Base-by-base conservation (phyloP, 257 asterid species). In the Schizonepeta tenuifolia region DNA sequence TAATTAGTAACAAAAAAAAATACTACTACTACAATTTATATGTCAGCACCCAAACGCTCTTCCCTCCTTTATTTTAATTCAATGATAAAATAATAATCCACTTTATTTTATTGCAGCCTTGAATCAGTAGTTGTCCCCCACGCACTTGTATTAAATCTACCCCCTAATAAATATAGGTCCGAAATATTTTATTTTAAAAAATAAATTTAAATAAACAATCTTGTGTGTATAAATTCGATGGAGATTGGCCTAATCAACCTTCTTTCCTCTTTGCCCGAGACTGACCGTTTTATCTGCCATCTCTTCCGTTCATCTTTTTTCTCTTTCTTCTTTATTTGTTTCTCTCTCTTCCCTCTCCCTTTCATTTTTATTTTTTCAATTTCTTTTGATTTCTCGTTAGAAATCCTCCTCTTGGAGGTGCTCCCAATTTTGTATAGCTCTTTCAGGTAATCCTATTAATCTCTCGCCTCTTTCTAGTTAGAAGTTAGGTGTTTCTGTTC, bases 71-170 rank as follows among this genome's bases (percentile, higher is more conserved):
- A 36, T 40, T 63, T 73, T 65, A 49, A 38, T 26, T n/a, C 64
- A 49, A 43, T 49, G 21, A 36, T 66, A 68, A 67, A 73, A 43
- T 71, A 40, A 56, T 65, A 51, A 46, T 49, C 60, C 57, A 44
- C 70, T 66, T 61, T 73, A 15, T 61, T 47, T 66, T 67, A 50
- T 77, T 47, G 78, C 83, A 74, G 83, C 85, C 81, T 79, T 81
- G 41, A 20, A 67, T 84, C 83, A 77, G 85, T 82, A 51, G 83
- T 69, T 84, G 89, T 84, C 83, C 63, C 85, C 89, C 89, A 82
- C 86, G 86, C 80, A 81, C 76, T 51, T 44, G 49, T 77, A 26
- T 59, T 70, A 80, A 67, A 53, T 69, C 75, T 59, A 21, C 70
- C 67, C 70, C 41, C 51, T 54, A 67, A 68, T 46, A 61, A 68